Percentiles rank a stretch among this genome's conserved stretches.
phyloP scores from a whole-genome alignment of 2,329 filamentous ascomycete species.

The Pseudocercospora cruenta region DNA sequence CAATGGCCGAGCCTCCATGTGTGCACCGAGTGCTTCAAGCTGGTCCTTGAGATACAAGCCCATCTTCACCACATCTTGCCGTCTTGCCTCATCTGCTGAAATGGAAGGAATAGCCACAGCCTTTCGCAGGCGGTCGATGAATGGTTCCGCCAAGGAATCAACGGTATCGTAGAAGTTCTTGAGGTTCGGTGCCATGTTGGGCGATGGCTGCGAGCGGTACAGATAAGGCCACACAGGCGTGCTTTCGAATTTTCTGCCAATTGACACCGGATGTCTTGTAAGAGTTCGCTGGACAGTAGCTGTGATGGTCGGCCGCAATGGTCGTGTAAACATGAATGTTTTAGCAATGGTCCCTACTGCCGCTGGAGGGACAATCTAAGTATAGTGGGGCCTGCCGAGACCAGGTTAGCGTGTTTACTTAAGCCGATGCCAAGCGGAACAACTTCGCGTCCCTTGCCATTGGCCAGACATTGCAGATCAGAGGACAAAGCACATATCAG shows the following conservation, averaged over 20 bases:
- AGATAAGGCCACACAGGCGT: slow-evolving; percentile 50
- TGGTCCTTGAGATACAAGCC: slow-evolving; percentile 85
- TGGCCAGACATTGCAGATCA: slow-evolving; percentile 9
- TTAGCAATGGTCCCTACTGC: background rate
- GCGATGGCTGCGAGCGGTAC: slow-evolving; percentile 43
- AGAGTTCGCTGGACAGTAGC: background rate
- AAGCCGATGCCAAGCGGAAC: slow-evolving; percentile 13
- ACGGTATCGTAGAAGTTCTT: slow-evolving; percentile 93
- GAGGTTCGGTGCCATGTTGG: slow-evolving; percentile 81
- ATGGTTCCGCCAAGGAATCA: slow-evolving; percentile 74
- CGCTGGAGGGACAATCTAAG: background rate
- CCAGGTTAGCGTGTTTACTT: background rate
- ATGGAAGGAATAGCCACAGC: slow-evolving; percentile 96
- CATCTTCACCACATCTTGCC: slow-evolving; percentile 94
- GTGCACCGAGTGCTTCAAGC: slow-evolving; percentile 80
- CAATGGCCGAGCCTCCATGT: slow-evolving; percentile 81
- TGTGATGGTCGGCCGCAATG: background rate
- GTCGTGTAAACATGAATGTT: slow-evolving; percentile 19
- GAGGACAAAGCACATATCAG: background rate
- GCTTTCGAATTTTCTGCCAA: background rate
- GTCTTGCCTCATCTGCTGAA: slow-evolving; percentile 85
- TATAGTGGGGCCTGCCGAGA: background rate
- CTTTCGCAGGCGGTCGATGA: slow-evolving; percentile 86
- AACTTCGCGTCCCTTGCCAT: slow-evolving; percentile 12
- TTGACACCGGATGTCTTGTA: background rate